A percentile compares a stretch with the other conserved stretches of the same genome.
phyloP scores from a whole-genome alignment of 768 basidiomycete genomes.

The Russula dissimulans region DNA sequence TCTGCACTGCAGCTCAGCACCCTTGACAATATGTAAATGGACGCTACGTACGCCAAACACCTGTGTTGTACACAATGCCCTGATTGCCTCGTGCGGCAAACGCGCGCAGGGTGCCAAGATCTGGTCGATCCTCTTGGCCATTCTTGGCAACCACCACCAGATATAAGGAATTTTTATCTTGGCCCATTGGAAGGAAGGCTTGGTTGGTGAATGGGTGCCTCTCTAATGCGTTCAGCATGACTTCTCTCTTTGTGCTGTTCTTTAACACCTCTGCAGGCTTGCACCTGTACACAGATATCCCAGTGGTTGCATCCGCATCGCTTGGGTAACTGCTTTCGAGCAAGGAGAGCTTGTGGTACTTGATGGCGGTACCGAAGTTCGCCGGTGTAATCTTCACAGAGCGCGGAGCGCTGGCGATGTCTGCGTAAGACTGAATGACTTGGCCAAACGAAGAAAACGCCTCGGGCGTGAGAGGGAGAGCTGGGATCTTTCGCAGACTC shows the following conservation, averaged over 20 bases:
- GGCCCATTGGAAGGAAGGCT: slow-evolving; percentile 90
- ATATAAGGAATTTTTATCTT: slow-evolving; percentile 48
- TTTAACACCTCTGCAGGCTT: slow-evolving; percentile 42
- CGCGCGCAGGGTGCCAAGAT: slow-evolving; percentile 63
- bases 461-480: slow-evolving; percentile 69
- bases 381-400: slow-evolving; percentile 67
- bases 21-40: background rate
- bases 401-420: slow-evolving; percentile 51
- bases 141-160: slow-evolving; percentile 84
- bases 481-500: slow-evolving; percentile 34
- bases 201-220: slow-evolving; percentile 86
- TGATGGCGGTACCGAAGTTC: slow-evolving; percentile 83
- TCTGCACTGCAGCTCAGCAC: slow-evolving; percentile 36
- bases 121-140: slow-evolving; percentile 66
- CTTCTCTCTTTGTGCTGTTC: slow-evolving; percentile 39
- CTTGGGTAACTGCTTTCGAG: slow-evolving; percentile 57
- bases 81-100: slow-evolving; percentile 77
- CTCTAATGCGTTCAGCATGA: slow-evolving; percentile 73
- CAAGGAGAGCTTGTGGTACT: slow-evolving; percentile 87
- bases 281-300: slow-evolving; percentile 80
- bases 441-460: slow-evolving; percentile 85
- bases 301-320: slow-evolving; percentile 46
- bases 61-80: slow-evolving; percentile 76
- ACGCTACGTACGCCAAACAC: slow-evolving; percentile 77
- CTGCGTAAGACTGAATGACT: slow-evolving; percentile 81